A percentile compares a stretch with the other conserved stretches of the same genome.
phyloP scores from a whole-genome alignment of 2,329 filamentous ascomycete species.

The Epichloe hybrida region DNA sequence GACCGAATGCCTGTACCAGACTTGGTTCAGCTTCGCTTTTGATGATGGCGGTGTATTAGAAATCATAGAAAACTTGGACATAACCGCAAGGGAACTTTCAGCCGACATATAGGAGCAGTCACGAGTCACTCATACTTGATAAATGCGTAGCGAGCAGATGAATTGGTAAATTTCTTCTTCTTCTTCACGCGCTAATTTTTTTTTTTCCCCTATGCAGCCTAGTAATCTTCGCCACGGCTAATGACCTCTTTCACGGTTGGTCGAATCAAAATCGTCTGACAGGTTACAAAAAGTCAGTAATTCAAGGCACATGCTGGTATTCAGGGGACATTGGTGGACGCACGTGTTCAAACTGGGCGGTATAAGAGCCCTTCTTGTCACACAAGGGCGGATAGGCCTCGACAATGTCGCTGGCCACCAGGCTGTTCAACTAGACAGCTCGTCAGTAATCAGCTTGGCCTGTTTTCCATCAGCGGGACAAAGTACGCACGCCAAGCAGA shows the following conservation, averaged over 20 bases:
- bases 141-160: too few relatives aligned
- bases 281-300: conserved; percentile 4
- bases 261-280: conserved; percentile 59
- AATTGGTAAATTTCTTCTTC: not conserved
- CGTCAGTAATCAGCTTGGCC: not conserved
- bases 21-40: too few relatives aligned
- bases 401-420: conserved; percentile 72
- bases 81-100: not conserved
- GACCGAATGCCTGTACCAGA: too few relatives aligned
- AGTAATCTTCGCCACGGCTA: conserved; percentile 77
- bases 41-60: too few relatives aligned
- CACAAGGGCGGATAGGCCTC: conserved; percentile 81
- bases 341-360: conserved; percentile 89
- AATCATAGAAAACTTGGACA: conserved; percentile 3
- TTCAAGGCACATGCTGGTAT: too few relatives aligned
- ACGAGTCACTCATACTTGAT: too few relatives aligned
- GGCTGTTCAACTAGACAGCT: conserved; percentile 56
- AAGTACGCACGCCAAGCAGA: conserved; percentile 57
- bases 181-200: conserved; percentile 11
- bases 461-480: not conserved
- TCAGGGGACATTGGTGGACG: conserved; percentile 24
- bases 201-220: conserved; percentile 12
- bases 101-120: too few relatives aligned
- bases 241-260: conserved; percentile 79
- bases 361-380: conserved; percentile 89